Base-by-base conservation (phyloP, 2,329 filamentous ascomycete genomes). In the Stagonosporopsis tanaceti region DNA sequence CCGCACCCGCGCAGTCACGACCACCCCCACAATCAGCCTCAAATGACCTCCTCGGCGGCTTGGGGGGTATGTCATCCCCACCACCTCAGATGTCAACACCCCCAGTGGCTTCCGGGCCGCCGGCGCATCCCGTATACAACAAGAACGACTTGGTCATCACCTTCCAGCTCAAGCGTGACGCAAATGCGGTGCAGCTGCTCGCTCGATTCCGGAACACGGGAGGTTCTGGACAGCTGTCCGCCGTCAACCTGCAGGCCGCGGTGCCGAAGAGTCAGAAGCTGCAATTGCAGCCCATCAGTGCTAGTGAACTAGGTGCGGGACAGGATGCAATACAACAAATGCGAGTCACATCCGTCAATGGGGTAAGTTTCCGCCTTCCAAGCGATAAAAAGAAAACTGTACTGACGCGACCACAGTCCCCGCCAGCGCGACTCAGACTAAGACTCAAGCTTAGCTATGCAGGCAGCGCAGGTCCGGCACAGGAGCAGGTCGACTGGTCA, bases 181-280 rank as follows among this genome's bases (percentile, higher is more conserved):
- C 89, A 3, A 91, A 92, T 42, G 86, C 87, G 8, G 89, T 96
- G 20, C 93, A 97, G 73, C 88, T 96, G 6, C 82, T 89, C 47
- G 93, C 93, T 15, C 87, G 88, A 8, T 99, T 99, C 82, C 86
- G 85, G 37, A 98, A 98, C 76, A 85, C 80, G 0, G 89, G 88
- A 14, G 82, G 83, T 56, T 86, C 89, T 28, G 84, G 83, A 14
- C 79, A 81, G 14, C 82, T 98, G 46, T 88, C 88, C 15, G 86
- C 85, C 42, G 91, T 98, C 28, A 92, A 91, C 25, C 77, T 99
- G 64, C 95, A 99, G 76, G 95, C 94, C 40, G 95, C 95, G 0
- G 95, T 99, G 51, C 95, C 95, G 8, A 99, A 98, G 79, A 92
- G 91, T 41, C 95, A 99, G 79, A 97, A 95, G 76, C 79, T 99